phyloP scores from a whole-genome alignment of 371 early-diverging fungal genomes.

The Quaeritorhiza haematococci region DNA sequence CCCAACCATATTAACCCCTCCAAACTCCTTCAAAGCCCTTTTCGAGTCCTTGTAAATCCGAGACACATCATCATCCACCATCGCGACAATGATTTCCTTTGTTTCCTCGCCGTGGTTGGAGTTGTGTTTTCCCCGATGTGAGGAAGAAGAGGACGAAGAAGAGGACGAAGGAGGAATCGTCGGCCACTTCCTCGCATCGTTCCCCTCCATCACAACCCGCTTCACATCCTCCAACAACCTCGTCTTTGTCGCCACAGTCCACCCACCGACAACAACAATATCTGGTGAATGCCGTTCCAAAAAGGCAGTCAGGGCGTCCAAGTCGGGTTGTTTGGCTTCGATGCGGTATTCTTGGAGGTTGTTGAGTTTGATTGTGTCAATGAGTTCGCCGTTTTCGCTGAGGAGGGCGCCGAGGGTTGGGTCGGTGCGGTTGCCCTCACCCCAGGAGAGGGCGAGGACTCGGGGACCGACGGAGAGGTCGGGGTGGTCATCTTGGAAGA shows the following conservation, averaged over 20 bases:
- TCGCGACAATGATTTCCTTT: conserved; percentile 30
- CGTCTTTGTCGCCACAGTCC: conserved; percentile 62
- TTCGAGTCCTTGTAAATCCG: conserved; percentile 75
- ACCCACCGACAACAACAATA: conserved; percentile 80
- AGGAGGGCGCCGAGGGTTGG: conserved; percentile 69
- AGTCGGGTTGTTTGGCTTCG: conserved; percentile 1
- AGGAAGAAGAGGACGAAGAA: too few species aligned
- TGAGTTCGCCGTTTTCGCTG: conserved; percentile 70
- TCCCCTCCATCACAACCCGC: conserved; percentile 43
- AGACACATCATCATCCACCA: conserved; percentile 84
- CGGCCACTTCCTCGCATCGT: too few species aligned
- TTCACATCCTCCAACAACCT: conserved; percentile 65
- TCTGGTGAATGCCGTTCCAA: conserved; percentile 48
- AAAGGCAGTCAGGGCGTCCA: not conserved
- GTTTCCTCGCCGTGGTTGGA: conserved; percentile 34
- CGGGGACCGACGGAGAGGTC: conserved; percentile 61
- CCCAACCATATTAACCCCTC: conserved; percentile 15
- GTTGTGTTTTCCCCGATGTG: too few species aligned
- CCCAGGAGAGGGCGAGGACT: conserved; percentile 81
- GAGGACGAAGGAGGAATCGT: too few species aligned
- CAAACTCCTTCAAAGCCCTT: conserved; percentile 67
- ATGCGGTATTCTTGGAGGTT: conserved; percentile 55
- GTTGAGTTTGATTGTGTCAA: conserved; percentile 54
- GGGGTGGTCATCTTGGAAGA: conserved; percentile 27
- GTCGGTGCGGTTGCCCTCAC: conserved; percentile 63